Conservation (phyloP, 2,329 filamentous ascomycete species). For the Alternaria sp. region DNA sequence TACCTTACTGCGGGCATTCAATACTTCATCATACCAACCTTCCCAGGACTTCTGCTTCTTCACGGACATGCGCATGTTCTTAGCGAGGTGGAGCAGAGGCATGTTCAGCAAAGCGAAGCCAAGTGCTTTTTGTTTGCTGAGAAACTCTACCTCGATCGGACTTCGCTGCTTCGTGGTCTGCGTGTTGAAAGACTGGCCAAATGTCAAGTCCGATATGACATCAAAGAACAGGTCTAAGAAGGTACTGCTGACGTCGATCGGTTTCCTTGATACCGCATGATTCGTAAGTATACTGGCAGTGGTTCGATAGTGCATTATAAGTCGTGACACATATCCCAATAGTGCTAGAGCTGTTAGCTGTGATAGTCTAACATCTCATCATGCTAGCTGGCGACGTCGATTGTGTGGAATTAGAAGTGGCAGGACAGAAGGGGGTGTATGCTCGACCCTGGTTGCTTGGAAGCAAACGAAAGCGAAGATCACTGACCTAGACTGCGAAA, state of each 20-base stretch:
- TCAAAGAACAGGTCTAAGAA: background rate
- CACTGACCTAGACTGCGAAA: constrained; percentile 29
- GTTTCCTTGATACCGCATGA: background rate
- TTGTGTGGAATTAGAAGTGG: background rate
- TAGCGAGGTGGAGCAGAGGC: background rate
- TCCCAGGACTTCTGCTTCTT: constrained; percentile 4
- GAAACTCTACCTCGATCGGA: background rate
- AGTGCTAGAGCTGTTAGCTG: background rate
- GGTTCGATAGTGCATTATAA: background rate
- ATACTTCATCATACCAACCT: constrained; percentile 14
- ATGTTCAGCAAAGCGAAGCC: background rate
- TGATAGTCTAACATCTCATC: constrained; percentile 8
- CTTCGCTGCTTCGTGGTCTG: background rate
- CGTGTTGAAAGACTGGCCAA: background rate
- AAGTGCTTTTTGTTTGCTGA: background rate
- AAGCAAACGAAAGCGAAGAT: background rate
- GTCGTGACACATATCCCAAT: background rate
- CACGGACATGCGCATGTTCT: background rate
- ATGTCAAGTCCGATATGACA: background rate
- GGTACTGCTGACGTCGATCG: background rate
- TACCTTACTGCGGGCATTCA: constrained; percentile 13
- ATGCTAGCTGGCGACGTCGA: constrained; percentile 17
- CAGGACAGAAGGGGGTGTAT: background rate
- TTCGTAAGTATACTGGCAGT: background rate
- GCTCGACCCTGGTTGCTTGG: background rate